These are phyloP conservation scores for Aspergillus nanangensis DNA, from an alignment of 495 filamentous ascomycete genomes.

Conservation along the genomic window DNA sequence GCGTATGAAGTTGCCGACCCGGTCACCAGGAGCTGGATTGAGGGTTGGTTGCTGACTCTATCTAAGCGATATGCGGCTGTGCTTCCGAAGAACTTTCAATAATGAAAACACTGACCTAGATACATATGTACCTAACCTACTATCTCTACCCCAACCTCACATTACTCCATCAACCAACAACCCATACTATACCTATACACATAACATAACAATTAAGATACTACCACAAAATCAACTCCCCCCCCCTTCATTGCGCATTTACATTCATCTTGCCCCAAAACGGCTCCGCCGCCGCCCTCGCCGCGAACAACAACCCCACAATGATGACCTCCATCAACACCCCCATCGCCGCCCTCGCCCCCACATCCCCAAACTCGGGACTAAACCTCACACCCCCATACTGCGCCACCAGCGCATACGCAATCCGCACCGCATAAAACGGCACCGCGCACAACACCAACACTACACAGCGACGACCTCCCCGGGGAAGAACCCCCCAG, in stretches of 20 bases:
- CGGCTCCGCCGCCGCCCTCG: conserved; percentile 23
- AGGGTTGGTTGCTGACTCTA: conserved; percentile 18
- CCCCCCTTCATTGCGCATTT: too few relatives aligned
- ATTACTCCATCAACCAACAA: neutral
- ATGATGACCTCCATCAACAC: conserved; percentile 29
- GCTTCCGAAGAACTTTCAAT: conserved; percentile 18
- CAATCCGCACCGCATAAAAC: conserved; percentile 21
- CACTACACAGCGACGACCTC: conserved; percentile 19
- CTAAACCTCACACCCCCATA: conserved; percentile 23
- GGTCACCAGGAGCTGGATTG: conserved; percentile 23
- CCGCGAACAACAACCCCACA: conserved; percentile 15
- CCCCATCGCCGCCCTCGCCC: conserved; percentile 23
- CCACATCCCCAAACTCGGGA: conserved; percentile 14
- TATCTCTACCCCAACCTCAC: neutral
- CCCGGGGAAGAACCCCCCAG: conserved; percentile 16
- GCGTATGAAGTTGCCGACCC: conserved; percentile 27
- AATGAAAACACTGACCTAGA: too few relatives aligned
- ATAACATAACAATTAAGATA: too few relatives aligned
- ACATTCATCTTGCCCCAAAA: too few relatives aligned
- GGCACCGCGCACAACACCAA: conserved; percentile 18
- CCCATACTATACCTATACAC: too few relatives aligned
- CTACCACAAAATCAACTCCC: too few relatives aligned
- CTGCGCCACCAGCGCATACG: conserved; percentile 21
- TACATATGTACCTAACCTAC: neutral
- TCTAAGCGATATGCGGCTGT: conserved; percentile 25